Conservation (phyloP, 2,329 filamentous ascomycete species). For the Tothia fuscella region DNA sequence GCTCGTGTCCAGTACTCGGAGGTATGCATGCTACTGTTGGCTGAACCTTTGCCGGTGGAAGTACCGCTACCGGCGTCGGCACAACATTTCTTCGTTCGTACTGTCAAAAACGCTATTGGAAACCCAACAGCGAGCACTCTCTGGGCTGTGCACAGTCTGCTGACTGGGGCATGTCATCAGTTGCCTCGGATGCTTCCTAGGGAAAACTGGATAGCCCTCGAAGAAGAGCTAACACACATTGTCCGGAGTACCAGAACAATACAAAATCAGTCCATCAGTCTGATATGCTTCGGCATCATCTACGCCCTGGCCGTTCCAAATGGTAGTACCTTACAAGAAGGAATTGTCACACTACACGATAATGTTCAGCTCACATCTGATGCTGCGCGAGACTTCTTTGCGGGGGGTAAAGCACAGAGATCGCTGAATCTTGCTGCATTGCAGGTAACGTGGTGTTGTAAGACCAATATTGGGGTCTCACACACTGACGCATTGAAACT, state of each 20-base stretch:
- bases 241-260: conserved; percentile 16
- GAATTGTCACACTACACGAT: conserved; percentile 17
- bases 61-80: conserved; percentile 6
- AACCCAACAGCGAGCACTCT: background rate
- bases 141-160: conserved; percentile 19
- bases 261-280: conserved; percentile 20
- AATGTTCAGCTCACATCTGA: background rate
- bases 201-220: conserved; percentile 17
- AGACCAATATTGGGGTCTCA: background rate
- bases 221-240: conserved; percentile 22
- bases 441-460: conserved; percentile 3
- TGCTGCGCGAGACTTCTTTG: conserved; percentile 19
- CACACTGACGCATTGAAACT: background rate
- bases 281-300: conserved; percentile 27
- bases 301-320: background rate
- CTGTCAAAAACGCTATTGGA: conserved; percentile 1
- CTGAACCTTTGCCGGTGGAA: background rate
- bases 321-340: no score
- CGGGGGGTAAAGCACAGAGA: conserved; percentile 11
- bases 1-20: background rate
- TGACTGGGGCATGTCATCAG: conserved; percentile 20
- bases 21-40: conserved; percentile 3
- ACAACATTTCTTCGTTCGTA: conserved; percentile 5
- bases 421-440: conserved; percentile 4
- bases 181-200: conserved; percentile 20